phyloP scores from a whole-genome alignment of 2,329 filamentous ascomycete species.

The Cladosporium sp. region DNA sequence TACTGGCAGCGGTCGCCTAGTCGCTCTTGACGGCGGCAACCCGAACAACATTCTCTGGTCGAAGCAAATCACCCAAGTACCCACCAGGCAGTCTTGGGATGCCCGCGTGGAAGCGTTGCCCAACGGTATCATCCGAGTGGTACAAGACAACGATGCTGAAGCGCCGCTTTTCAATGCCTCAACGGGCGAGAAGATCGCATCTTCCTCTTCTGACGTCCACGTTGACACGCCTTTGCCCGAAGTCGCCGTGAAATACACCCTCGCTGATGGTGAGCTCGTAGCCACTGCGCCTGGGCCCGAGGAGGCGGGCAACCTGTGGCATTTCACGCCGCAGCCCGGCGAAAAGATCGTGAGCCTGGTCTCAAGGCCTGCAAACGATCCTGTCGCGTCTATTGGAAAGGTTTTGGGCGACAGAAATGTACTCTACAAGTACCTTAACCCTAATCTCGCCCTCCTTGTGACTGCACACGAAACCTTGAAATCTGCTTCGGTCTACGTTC shows the following conservation, averaged over 20 bases:
- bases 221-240: conserved; percentile 13
- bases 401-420: conserved; percentile 91
- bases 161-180: conserved; percentile 26
- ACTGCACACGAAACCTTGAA: conserved; percentile 56
- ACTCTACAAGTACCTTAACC: conserved; percentile 94
- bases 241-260: conserved; percentile 22
- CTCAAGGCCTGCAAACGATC: conserved; percentile 69
- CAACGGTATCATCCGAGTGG: conserved; percentile 52
- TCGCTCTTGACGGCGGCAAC: conserved; percentile 73
- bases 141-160: not conserved
- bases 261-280: conserved; percentile 25
- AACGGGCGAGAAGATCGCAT: conserved; percentile 24
- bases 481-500: conserved; percentile 67
- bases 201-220: conserved; percentile 3
- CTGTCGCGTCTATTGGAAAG: conserved; percentile 89
- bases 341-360: conserved; percentile 67
- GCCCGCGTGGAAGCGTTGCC: conserved; percentile 38
- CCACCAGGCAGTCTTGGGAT: conserved; percentile 53
- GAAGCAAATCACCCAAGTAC: conserved; percentile 54
- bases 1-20: conserved; percentile 72
- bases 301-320: conserved; percentile 53
- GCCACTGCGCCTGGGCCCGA: conserved; percentile 19
- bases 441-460: conserved; percentile 76
- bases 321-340: conserved; percentile 61
- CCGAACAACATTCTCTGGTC: conserved; percentile 75